phyloP scores from a whole-genome alignment of 2,329 filamentous ascomycete species.

The Nannizziopsis arthrosporioides region DNA sequence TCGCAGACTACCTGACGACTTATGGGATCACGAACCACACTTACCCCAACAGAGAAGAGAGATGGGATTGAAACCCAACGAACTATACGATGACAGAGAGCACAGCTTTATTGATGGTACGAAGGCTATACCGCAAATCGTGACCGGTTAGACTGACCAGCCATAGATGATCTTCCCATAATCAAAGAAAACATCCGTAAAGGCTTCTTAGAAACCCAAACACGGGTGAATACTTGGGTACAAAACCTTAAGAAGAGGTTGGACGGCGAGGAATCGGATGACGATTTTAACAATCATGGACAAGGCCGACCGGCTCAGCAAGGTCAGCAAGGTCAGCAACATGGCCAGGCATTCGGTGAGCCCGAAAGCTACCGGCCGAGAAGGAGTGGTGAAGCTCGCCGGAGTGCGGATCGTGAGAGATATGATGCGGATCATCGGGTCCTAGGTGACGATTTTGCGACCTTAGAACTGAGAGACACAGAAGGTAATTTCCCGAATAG shows the following conservation, averaged over 20 bases:
- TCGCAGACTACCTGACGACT: constrained; percentile 12
- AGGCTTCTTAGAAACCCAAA: constrained; percentile 88
- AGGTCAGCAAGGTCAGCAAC: constrained; percentile 23
- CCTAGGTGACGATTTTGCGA: constrained; percentile 75
- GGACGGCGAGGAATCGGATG: constrained; percentile 73
- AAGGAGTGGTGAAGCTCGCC: constrained; percentile 52
- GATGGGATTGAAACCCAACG: constrained; percentile 45
- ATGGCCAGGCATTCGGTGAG: constrained; percentile 17
- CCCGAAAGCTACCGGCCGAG: constrained; percentile 39
- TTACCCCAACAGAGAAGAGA: constrained; percentile 37
- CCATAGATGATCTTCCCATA: constrained; percentile 71
- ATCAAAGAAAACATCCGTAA: constrained; percentile 89
- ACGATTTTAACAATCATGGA: constrained; percentile 37
- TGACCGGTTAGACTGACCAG: constrained; percentile 3
- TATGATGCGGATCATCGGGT: constrained; percentile 93
- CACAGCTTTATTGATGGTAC: constrained; percentile 78
- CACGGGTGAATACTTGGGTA: constrained; percentile 87
- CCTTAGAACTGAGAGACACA: constrained; percentile 50
- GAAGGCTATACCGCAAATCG: constrained; percentile 12
- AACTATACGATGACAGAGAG: constrained; percentile 56
- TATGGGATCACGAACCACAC: constrained; percentile 22
- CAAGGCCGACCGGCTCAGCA: constrained; percentile 10
- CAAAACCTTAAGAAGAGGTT: constrained; percentile 83
- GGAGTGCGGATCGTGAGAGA: constrained; percentile 76
- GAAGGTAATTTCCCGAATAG: constrained; percentile 37